These are phyloP conservation scores for Claviceps sp. DNA, from an alignment of 2,329 filamentous ascomycete species.

Conservation along the genomic window DNA sequence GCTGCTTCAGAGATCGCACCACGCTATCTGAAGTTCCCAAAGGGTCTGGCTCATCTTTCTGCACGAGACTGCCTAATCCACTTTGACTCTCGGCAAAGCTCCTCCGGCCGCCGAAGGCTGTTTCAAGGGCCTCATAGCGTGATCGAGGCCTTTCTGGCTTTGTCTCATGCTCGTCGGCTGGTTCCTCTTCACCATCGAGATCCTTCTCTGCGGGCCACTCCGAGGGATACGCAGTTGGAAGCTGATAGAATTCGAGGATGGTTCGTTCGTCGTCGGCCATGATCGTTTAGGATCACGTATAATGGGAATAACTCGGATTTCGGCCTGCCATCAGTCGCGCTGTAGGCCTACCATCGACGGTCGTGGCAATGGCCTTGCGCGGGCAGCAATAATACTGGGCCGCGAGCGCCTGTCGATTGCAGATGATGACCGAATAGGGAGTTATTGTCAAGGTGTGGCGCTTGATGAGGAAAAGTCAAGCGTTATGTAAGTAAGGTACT, in stretches of 20 bases:
- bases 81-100: constrained; percentile 23
- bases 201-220: constrained; percentile 79
- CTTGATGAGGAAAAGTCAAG: too few relatives aligned
- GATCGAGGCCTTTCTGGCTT: constrained; percentile 52
- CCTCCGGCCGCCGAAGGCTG: constrained; percentile 53
- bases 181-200: constrained; percentile 54
- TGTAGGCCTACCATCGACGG: background rate
- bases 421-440: background rate
- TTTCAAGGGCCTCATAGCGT: constrained; percentile 73
- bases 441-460: background rate
- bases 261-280: constrained; percentile 62
- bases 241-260: constrained; percentile 80
- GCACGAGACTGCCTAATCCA: constrained; percentile 62
- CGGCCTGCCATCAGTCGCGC: constrained; percentile 2
- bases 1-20: constrained; percentile 60
- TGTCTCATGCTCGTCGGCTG: constrained; percentile 39
- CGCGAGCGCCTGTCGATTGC: background rate
- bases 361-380: background rate
- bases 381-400: background rate
- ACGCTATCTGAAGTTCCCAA: constrained; percentile 82
- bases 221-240: constrained; percentile 62
- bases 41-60: constrained; percentile 86
- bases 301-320: background rate
- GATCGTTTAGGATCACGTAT: constrained; percentile 8
- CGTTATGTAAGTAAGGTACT: background rate